Base-by-base conservation (phyloP, 1,284 basidiomycete genomes). In the Quambalaria eucalypti region DNA sequence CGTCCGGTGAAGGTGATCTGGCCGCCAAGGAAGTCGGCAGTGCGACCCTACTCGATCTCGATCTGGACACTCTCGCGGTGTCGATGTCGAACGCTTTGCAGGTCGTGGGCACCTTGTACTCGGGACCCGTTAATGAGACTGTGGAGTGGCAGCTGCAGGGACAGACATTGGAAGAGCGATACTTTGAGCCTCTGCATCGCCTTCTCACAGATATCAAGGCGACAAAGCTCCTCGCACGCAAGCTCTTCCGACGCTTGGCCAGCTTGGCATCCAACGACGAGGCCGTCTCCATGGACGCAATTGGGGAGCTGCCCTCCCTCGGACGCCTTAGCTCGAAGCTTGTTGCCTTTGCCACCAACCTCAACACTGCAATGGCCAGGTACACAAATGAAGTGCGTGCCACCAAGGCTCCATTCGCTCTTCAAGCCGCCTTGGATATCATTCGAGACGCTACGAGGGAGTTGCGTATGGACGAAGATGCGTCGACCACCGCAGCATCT, bases 1-100 rank as follows among this genome's bases (percentile, higher is more conserved):
- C 79, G 85, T 69, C 86, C 86, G 60, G 76, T 81, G n/a, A 86
- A 88, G 59, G 62, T 30, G 72, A 73, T 49, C 64, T 74, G 5
- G 64, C 66, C 1, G 69, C 71, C 14, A 68, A 71, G 48, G 72
- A 74, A 51, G 61, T 72, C 4, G 73, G 70, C 2, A 60, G 61
- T 4, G 73, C 71, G 19, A 60, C 62, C 10, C 56, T 73, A 25
- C 64, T 73, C 46, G 64, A 69, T 40, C 65, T 66, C 54, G 70
- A 74, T 48, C 61, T 73, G n/a, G 73, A 75, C 40, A 75, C 73
- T 29, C 57, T 75, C 16, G 61, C 62, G 19, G 72, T 69, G 9
- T 69, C 66, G 2, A 52, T 71, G 4, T 69, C 65, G 1, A 65
- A 66, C 36, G 57, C 68, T 16, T 67, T 68, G 50, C 68, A 71